Conservation (phyloP, 352 stramenopile genomes). For the Elongisporangium senticosum region DNA sequence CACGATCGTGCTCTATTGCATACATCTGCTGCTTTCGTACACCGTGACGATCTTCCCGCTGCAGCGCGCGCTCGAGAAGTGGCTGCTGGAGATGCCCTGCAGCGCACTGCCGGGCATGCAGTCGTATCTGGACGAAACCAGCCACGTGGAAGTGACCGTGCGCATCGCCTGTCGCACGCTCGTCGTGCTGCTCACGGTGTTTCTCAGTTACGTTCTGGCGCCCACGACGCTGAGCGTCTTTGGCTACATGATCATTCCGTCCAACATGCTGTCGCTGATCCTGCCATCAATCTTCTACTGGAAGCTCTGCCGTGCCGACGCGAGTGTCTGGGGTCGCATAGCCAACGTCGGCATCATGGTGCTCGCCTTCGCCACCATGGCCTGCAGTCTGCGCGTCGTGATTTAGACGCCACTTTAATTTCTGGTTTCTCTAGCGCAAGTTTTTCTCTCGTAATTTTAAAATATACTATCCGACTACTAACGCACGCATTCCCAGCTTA, state of each 20-base stretch:
- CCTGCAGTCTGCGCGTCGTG: slow-evolving; percentile 46
- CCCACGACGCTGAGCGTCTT: slow-evolving; percentile 61
- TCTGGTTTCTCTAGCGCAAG: not conserved
- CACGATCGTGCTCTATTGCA: slow-evolving; percentile 67
- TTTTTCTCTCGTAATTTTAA: not conserved
- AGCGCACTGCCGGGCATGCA: slow-evolving; percentile 10
- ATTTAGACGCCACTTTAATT: slow-evolving; percentile 11
- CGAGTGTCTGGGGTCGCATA: slow-evolving; percentile 30
- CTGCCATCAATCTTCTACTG: slow-evolving; percentile 69
- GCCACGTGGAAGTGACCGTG: slow-evolving; percentile 24
- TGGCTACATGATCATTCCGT: slow-evolving; percentile 56
- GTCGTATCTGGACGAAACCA: slow-evolving; percentile 11
- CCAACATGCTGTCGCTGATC: slow-evolving; percentile 50
- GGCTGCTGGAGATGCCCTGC: slow-evolving; percentile 27
- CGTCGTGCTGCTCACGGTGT: slow-evolving; percentile 41
- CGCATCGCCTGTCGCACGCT: slow-evolving; percentile 43
- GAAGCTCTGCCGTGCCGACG: slow-evolving; percentile 61
- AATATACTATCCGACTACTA: not conserved
- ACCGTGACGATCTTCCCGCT: slow-evolving; percentile 62
- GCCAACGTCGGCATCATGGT: slow-evolving; percentile 34
- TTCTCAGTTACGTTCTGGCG: slow-evolving; percentile 43
- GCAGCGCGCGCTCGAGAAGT: slow-evolving; percentile 55
- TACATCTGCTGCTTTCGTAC: slow-evolving; percentile 72
- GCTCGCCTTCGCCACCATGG: slow-evolving; percentile 41
- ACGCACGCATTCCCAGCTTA: not conserved